These are phyloP conservation scores for Lizanozyma gosingica DNA, from an alignment of 1,139 yeast genomes.

Conservation along the genomic window DNA sequence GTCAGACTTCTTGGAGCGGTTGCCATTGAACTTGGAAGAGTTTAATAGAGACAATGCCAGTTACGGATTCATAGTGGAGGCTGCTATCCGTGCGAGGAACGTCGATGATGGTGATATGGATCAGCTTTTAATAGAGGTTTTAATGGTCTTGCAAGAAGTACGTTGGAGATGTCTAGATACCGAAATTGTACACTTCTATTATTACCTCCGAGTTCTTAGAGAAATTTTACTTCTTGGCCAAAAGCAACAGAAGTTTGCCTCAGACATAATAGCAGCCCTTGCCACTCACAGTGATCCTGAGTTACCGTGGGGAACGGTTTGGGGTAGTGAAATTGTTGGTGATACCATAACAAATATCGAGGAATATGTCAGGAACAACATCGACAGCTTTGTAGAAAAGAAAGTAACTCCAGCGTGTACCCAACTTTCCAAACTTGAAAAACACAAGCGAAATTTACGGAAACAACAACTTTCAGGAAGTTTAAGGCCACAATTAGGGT, in stretches of 20 bases:
- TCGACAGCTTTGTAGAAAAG: constrained; percentile 4
- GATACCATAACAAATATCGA: constrained; percentile 1
- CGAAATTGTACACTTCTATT: not conserved
- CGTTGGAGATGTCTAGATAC: not conserved
- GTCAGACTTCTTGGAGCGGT: not conserved
- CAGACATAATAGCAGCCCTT: not conserved
- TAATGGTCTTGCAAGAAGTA: not conserved
- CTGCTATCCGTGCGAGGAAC: not conserved
- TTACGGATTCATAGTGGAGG: not conserved
- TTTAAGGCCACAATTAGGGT: constrained; percentile 21
- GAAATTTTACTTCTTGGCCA: not conserved
- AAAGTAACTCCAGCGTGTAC: constrained; percentile 2
- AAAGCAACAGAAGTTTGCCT: not conserved
- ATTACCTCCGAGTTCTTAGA: not conserved
- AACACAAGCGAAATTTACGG: not conserved
- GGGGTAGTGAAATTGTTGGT: not conserved
- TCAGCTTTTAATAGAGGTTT: not conserved
- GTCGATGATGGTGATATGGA: not conserved
- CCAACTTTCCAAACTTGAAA: constrained; percentile 1
- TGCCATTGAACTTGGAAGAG: not conserved
- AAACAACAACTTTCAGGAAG: constrained; percentile 11
- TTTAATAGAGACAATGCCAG: not conserved
- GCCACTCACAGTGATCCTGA: not conserved
- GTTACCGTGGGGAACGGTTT: not conserved
- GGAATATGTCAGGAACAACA: constrained; percentile 3